phyloP scores from a whole-genome alignment of 2,329 filamentous ascomycete species.

The Aureobasidium lini region DNA sequence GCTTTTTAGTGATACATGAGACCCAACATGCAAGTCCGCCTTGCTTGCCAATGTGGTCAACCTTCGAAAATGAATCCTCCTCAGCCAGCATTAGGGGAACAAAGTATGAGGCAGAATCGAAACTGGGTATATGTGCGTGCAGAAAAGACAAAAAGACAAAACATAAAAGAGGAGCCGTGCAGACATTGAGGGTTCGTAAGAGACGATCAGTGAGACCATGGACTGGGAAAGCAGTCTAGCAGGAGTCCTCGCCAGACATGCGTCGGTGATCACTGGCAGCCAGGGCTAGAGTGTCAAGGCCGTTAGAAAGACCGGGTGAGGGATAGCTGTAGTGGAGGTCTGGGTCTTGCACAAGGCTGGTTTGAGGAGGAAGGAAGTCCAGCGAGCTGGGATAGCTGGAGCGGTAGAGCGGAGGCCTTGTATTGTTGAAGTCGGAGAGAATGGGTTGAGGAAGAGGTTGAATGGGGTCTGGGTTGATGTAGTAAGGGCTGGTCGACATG shows the following conservation, averaged over 20 bases:
- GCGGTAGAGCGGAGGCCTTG: slow-evolving; percentile 27
- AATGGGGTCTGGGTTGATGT: slow-evolving; percentile 27
- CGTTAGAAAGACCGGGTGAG: slow-evolving; percentile 31
- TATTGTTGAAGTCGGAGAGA: slow-evolving; percentile 22
- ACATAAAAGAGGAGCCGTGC: slow-evolving; percentile 7
- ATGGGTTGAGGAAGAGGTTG: slow-evolving; percentile 27
- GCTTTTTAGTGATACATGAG: slow-evolving; percentile 8
- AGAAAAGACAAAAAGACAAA: slow-evolving; percentile 3
- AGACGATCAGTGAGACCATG: neutral
- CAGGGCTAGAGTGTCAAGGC: slow-evolving; percentile 31
- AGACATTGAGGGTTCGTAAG: slow-evolving; percentile 1
- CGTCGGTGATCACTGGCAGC: slow-evolving; percentile 29
- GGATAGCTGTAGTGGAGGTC: slow-evolving; percentile 28
- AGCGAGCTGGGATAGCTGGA: slow-evolving; percentile 26
- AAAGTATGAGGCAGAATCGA: neutral
- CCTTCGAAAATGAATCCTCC: neutral
- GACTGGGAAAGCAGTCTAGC: neutral
- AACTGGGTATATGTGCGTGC: slow-evolving; percentile 15
- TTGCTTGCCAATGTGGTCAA: neutral
- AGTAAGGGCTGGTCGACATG: slow-evolving; percentile 26
- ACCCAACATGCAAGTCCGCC: neutral
- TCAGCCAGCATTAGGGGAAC: neutral
- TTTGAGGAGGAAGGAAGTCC: slow-evolving; percentile 26
- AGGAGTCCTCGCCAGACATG: slow-evolving; percentile 25
- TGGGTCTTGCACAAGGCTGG: slow-evolving; percentile 24